A percentile compares a stretch with the other conserved stretches of the same genome.
These are phyloP conservation scores for Coemansia sp. DNA, from an alignment of 192 early-diverging fungal genomes.

Conservation along the genomic window DNA sequence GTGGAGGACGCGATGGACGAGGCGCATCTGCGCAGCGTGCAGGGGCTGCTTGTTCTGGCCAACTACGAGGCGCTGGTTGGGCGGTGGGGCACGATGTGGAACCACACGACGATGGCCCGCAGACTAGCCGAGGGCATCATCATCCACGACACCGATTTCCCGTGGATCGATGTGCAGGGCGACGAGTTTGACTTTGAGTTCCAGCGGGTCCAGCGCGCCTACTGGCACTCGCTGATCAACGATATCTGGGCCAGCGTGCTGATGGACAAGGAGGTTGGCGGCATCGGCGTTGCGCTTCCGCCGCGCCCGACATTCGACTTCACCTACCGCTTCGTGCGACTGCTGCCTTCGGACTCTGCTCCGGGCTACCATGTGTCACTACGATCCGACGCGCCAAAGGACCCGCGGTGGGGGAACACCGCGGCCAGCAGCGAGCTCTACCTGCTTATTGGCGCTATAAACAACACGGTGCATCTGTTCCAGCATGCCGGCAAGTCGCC, in stretches of 20 bases:
- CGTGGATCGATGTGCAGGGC: conserved; percentile 46
- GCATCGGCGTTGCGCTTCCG: conserved; percentile 42
- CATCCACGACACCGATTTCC: conserved; percentile 47
- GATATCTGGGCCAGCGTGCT: conserved; percentile 53
- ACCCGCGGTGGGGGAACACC: conserved; percentile 40
- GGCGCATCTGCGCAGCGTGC: conserved; percentile 50
- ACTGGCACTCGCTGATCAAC: conserved; percentile 56
- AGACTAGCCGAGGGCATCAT: conserved; percentile 51
- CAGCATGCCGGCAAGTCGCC: conserved; percentile 37
- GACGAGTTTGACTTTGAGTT: conserved; percentile 51
- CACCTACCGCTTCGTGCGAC: conserved; percentile 34
- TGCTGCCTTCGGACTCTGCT: conserved; percentile 17
- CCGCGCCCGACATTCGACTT: conserved; percentile 43
- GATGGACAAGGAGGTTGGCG: conserved; percentile 54
- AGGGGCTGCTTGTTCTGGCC: conserved; percentile 49
- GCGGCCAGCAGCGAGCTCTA: conserved; percentile 48
- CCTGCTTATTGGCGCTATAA: conserved; percentile 46
- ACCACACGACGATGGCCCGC: conserved; percentile 55
- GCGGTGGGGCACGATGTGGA: conserved; percentile 55
- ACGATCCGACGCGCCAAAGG: conserved; percentile 27
- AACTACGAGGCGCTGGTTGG: conserved; percentile 56
- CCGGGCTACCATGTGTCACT: conserved; percentile 40
- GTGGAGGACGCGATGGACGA: conserved; percentile 56
- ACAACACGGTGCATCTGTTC: conserved; percentile 45
- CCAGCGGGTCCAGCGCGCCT: conserved; percentile 52